Conservation (phyloP, 169 alveolate genomes). For the Babesia divergens region DNA sequence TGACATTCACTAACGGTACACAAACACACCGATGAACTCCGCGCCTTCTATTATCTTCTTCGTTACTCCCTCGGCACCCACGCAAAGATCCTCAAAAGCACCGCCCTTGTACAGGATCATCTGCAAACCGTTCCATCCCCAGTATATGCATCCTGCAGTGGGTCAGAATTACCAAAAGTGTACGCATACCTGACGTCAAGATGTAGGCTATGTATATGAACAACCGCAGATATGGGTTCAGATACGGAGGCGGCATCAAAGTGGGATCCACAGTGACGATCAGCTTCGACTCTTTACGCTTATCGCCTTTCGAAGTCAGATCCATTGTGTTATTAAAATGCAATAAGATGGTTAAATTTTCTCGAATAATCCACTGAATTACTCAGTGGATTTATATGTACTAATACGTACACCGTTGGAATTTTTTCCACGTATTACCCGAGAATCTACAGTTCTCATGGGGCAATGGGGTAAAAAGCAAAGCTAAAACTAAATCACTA, state of each 20-base stretch:
- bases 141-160: constrained; percentile 46
- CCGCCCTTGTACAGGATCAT: constrained; percentile 56
- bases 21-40: background rate
- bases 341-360: too few relatives aligned
- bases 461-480: too few relatives aligned
- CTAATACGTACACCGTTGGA: too few relatives aligned
- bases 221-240: constrained; percentile 4
- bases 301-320: too few relatives aligned
- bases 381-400: too few relatives aligned
- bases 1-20: too few relatives aligned
- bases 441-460: too few relatives aligned
- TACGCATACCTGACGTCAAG: background rate
- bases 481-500: too few relatives aligned
- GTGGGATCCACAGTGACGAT: constrained; percentile 2
- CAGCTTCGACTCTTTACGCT: too few relatives aligned
- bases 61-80: background rate
- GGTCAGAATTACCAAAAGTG: background rate
- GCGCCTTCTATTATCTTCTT: background rate
- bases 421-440: too few relatives aligned
- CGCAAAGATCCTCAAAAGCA: constrained; percentile 43
- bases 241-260: constrained; percentile 3
- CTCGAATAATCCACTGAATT: too few relatives aligned
- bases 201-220: background rate
- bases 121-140: constrained; percentile 64
- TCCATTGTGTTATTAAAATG: too few relatives aligned